Evolutionary conservation across 164 flowering plant genomes (phyloP), one percentile per base, ranked within the genome.

Genomic region (Piper betle): DNA sequence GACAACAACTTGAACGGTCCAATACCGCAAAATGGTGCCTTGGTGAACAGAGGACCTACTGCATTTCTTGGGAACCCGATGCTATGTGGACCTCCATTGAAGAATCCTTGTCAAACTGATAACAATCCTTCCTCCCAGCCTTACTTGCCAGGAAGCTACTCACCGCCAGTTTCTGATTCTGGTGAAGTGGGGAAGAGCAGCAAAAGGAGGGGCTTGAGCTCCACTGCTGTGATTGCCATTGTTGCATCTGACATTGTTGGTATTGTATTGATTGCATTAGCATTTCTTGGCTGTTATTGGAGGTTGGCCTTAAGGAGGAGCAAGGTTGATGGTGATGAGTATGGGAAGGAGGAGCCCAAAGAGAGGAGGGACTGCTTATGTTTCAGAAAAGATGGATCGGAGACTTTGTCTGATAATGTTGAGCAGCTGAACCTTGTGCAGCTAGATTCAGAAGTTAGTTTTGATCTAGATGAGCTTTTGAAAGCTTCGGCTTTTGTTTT

Each of bases 51-150:
- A 78, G 99, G 99, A 62, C 99, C 99, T 12, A 90, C 99, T 0
- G 99, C 99, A 11, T 93, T 87, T 60, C 69, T 93, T 16, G 96
- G 95, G 40, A 93, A 93, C 59, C 81, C 84, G 2, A 79, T 75
- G 19, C 87, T 93, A 1, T 93, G 99, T 70, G 99, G 99, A 56
- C 91, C 94, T 42, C 99, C 99, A 13, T 74, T 90, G 78, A 90
- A 76, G 78, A 79, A 75, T 53, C 79, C 74, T 2, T 93, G 99
- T 75, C 68, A 85, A 63, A 60, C 76, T 5, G 77, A 68, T 52
- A 62, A 58, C 65, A 64, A 85, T 39, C 79, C 88, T 18, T 68
- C 84, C 11, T 79, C 93, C 1, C 39, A 71, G 50, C 98, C 98
- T 20, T 83, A 20, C 65, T 48, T 87, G 8, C 98, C 98, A 0